These are phyloP conservation scores for Aegilops umbellulata DNA, from an alignment of 176 grass and related monocot genomes.

Conservation along the genomic window DNA sequence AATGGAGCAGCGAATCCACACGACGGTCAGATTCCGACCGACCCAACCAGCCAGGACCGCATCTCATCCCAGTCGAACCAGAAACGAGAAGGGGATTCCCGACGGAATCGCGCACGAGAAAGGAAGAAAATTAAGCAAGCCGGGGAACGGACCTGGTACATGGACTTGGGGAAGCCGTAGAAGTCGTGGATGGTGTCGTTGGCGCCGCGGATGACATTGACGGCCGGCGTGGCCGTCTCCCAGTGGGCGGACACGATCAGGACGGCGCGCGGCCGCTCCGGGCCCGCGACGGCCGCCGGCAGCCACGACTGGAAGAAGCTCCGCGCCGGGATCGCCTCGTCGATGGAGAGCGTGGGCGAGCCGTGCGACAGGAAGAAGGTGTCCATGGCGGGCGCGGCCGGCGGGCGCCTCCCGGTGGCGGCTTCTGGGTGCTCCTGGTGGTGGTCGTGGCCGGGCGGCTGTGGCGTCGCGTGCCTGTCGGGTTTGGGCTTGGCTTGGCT, in stretches of 20 bases:
- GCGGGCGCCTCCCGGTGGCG: background rate
- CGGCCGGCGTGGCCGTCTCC: conserved; percentile 53
- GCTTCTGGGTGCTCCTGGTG: background rate
- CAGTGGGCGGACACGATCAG: conserved; percentile 79
- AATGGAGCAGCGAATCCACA: background rate
- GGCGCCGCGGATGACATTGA: conserved; percentile 49
- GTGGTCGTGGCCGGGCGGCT: background rate
- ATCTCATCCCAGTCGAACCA: background rate
- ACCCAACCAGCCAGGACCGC: background rate
- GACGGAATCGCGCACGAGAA: background rate
- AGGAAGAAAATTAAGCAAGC: background rate
- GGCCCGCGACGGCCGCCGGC: conserved; percentile 37
- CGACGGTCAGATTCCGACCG: background rate
- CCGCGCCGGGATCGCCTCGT: conserved; percentile 59
- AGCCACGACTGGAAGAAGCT: conserved; percentile 76
- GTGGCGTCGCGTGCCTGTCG: background rate
- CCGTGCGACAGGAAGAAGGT: conserved; percentile 93
- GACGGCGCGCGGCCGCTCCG: conserved; percentile 51
- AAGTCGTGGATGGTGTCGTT: conserved; percentile 77
- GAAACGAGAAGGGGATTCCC: background rate
- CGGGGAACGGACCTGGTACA: conserved; percentile 59
- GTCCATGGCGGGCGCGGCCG: conserved; percentile 39
- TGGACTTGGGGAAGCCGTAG: conserved; percentile 60
- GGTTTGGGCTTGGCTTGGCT: background rate
- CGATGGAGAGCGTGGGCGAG: conserved; percentile 81